Conservation (phyloP, 768 basidiomycete genomes). For the Lyophyllum semitale region DNA sequence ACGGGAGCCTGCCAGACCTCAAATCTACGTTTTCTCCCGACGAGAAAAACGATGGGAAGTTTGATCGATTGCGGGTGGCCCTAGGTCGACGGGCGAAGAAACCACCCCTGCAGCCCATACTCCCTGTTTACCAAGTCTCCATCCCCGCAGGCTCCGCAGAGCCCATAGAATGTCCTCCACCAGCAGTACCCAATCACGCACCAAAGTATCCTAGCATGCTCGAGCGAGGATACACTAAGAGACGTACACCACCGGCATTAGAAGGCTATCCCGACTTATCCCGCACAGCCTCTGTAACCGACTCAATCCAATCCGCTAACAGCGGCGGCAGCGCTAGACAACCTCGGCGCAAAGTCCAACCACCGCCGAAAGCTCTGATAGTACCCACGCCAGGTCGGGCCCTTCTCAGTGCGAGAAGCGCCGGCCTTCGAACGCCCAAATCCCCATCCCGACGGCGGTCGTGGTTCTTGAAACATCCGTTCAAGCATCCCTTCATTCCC, state of each 20-base stretch:
- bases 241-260: slow-evolving; percentile 23
- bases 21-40: slow-evolving; percentile 26
- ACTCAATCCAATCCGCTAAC: slow-evolving; percentile 6
- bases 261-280: slow-evolving; percentile 14
- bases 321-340: slow-evolving; percentile 1
- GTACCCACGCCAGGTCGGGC: slow-evolving; percentile 24
- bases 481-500: slow-evolving; percentile 41
- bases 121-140: slow-evolving; percentile 18
- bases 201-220: slow-evolving; percentile 38
- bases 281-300: slow-evolving; percentile 11
- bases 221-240: slow-evolving; percentile 27
- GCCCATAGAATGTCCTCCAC: slow-evolving; percentile 29
- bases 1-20: slow-evolving; percentile 30
- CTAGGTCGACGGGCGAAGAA: slow-evolving; percentile 18
- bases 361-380: slow-evolving; percentile 23
- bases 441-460: slow-evolving; percentile 33
- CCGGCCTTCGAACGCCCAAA: slow-evolving; percentile 22
- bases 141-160: slow-evolving; percentile 23
- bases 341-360: slow-evolving; percentile 14
- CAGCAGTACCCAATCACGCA: slow-evolving; percentile 26
- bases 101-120: slow-evolving; percentile 15
- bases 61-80: slow-evolving; percentile 18
- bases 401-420: slow-evolving; percentile 23
- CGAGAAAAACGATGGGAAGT: slow-evolving; percentile 11
- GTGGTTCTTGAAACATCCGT: slow-evolving; percentile 30